These are phyloP conservation scores for Cryptococcus sp. DNA, from an alignment of 1,284 basidiomycete species.

Conservation along the genomic window DNA sequence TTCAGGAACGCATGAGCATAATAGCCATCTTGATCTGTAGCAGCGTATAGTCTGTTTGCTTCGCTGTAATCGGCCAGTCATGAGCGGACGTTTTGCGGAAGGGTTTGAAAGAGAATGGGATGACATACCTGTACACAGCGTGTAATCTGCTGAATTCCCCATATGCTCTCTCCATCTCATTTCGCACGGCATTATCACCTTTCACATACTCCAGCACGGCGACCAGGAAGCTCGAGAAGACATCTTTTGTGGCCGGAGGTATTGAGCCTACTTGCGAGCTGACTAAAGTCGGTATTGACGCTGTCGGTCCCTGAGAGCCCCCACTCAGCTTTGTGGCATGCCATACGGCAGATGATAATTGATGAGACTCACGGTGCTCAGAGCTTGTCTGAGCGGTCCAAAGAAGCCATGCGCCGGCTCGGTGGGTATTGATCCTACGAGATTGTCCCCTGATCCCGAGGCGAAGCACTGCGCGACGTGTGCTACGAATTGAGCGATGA, in stretches of 20 bases:
- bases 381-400: conserved; percentile 24
- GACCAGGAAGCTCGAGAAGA: conserved; percentile 24
- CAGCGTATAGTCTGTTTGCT: conserved; percentile 38
- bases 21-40: conserved; percentile 19
- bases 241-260: conserved; percentile 15
- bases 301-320: not conserved
- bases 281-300: not conserved
- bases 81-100: not conserved
- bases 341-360: not conserved
- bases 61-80: conserved; percentile 23
- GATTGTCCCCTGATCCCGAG: conserved; percentile 16
- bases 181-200: conserved; percentile 1
- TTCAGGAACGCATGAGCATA: conserved; percentile 38
- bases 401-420: conserved; percentile 31
- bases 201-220: conserved; percentile 32
- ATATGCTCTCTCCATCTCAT: conserved; percentile 17
- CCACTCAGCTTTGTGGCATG: too few species aligned
- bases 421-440: conserved; percentile 31
- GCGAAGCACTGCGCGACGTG: conserved; percentile 24
- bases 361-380: conserved; percentile 14
- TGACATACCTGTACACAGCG: conserved; percentile 31
- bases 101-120: not conserved
- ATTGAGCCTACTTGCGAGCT: conserved; percentile 7
- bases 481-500: conserved; percentile 22
- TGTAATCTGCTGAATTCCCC: conserved; percentile 27